Conservation (phyloP, 805 yeast species). For the Kluyveromyces lactis region DNA sequence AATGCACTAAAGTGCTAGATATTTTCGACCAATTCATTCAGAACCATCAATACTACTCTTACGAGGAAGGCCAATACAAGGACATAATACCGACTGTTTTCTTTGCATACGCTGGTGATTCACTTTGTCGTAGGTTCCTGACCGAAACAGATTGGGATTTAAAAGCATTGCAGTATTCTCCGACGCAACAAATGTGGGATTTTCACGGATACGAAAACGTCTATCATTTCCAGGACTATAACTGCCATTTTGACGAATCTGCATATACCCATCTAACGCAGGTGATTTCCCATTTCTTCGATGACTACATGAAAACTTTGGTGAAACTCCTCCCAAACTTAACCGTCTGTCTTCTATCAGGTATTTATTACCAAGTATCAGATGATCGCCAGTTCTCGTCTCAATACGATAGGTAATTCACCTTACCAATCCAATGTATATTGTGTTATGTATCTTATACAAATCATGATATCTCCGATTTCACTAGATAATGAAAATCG, state of each 20-base stretch:
- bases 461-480: too few species aligned
- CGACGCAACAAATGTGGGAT: conserved; percentile 35
- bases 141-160: conserved; percentile 25
- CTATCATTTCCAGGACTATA: conserved; percentile 31
- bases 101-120: conserved; percentile 44
- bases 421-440: neutral
- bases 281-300: conserved; percentile 41
- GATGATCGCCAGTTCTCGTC: conserved; percentile 12
- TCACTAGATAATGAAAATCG: too few species aligned
- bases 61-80: conserved; percentile 37
- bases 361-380: conserved; percentile 32
- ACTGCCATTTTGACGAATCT: conserved; percentile 38
- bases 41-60: conserved; percentile 54
- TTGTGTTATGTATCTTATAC: too few species aligned
- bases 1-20: conserved; percentile 43
- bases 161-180: conserved; percentile 26
- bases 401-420: conserved; percentile 17
- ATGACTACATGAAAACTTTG: conserved; percentile 33
- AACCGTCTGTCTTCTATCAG: conserved; percentile 31
- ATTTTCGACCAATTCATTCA: conserved; percentile 52
- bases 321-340: conserved; percentile 29
- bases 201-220: conserved; percentile 40
- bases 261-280: conserved; percentile 34
- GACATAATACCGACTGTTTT: conserved; percentile 56
- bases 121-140: conserved; percentile 31